A percentile compares a stretch with the other conserved stretches of the same genome.
Conservation (phyloP, 2,329 filamentous ascomycete genomes). For the Zelopaecilomyces penicillatus region DNA sequence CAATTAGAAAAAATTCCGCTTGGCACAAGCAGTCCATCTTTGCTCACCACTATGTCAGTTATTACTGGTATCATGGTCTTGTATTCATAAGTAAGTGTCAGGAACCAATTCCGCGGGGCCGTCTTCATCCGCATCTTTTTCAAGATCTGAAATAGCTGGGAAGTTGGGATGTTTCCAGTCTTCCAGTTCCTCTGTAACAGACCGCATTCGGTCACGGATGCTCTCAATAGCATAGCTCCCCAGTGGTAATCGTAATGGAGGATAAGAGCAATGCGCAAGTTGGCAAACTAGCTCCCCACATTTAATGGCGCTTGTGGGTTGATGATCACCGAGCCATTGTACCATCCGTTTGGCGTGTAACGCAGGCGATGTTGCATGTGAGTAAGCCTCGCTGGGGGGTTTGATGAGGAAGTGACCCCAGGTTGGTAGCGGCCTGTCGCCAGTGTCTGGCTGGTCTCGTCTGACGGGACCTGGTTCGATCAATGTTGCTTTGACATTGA, state of each 20-base stretch:
- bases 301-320: slow-evolving; percentile 87
- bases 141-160: slow-evolving; percentile 19
- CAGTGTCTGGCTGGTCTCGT: slow-evolving; percentile 65
- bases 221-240: slow-evolving; percentile 95
- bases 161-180: slow-evolving; percentile 88
- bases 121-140: slow-evolving; percentile 3
- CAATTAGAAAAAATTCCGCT: no score
- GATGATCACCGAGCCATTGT: slow-evolving; percentile 86
- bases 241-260: slow-evolving; percentile 75
- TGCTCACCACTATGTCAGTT: background rate
- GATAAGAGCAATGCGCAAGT: slow-evolving; percentile 88
- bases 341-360: slow-evolving; percentile 85
- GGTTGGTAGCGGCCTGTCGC: slow-evolving; percentile 54
- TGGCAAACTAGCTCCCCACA: slow-evolving; percentile 93
- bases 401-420: slow-evolving; percentile 94
- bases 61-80: background rate
- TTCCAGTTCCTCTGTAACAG: slow-evolving; percentile 89
- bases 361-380: slow-evolving; percentile 68
- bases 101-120: background rate
- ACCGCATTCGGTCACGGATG: slow-evolving; percentile 79
- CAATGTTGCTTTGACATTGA: slow-evolving; percentile 88
- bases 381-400: slow-evolving; percentile 73
- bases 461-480: slow-evolving; percentile 86
- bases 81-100: background rate
- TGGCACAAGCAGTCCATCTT: no score